Base-by-base conservation (phyloP, 208 protist species). In the Kentomonas sorsogonicus region DNA sequence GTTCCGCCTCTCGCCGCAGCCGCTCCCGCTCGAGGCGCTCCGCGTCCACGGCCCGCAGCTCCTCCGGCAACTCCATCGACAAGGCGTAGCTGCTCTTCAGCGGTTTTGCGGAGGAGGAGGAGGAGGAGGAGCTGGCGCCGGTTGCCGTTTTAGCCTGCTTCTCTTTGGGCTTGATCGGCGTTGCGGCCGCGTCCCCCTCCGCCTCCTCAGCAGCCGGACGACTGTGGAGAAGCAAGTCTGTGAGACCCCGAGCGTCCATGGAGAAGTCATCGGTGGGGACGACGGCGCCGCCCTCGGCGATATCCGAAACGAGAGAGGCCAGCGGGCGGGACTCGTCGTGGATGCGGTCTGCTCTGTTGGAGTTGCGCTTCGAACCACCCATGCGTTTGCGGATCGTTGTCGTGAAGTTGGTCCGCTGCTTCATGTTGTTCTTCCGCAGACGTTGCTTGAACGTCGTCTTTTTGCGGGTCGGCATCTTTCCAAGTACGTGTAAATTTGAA, bases 391-490 rank as follows among this genome's bases (percentile, higher is more conserved):
- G 75, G 30, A 93, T 30, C 1, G 72, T 67, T 0, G 56, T 54
- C 16, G 78, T 62, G 15, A 80, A 68, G 30, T 83, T 66, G 38
- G 90, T 69, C 40, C 80, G 62, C 62, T 63, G 58, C 47, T 79
- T 85, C 73, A 90, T 74, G 63, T 86, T 83, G 77, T 85, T 92
- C 51, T 72, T 72, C 46, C 68, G 79, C 68, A 76, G 66, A 41
- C 88, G 83, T 66, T 89, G 64, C 72, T 95, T 90, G 65, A 90
- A 87, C 9, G 78, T 90, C 52, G 36, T 80, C 54, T 74, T 79
- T 56, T 89, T 93, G 0, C n/a, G n/a, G n/a, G n/a, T n/a, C n/a
- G n/a, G n/a, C n/a, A n/a, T n/a, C n/a, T n/a, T n/a, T n/a, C n/a
- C n/a, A n/a, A n/a, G n/a, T n/a, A n/a, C n/a, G n/a, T n/a, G n/a